Base-by-base conservation (phyloP, 331 rosid genomes). In the Stylosanthes scabra region DNA sequence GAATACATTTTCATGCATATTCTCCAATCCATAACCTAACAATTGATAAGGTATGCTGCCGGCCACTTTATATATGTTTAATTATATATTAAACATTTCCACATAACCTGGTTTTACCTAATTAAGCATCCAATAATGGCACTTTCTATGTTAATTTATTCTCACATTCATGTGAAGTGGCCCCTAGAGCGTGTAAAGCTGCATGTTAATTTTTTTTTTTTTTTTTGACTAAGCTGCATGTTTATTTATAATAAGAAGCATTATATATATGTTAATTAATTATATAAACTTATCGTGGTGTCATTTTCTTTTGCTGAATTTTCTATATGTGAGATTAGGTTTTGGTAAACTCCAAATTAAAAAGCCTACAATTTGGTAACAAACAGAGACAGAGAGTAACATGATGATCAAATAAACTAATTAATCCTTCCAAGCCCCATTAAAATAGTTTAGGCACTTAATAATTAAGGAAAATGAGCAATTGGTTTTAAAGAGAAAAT, bases 241-340 rank as follows among this genome's bases (percentile, higher is more conserved):
- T 14, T 56, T 42, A 56, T 41, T 41, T 40, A 29, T 20, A 20
- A 59, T 59, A 14, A 71, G 67, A 59, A 46, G 76, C 62, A 31
- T 59, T 11, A 11, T 47, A 20, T 1, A 20, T 20, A 20, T 20
- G 61, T 55, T 55, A 7, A 56, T 74, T 65, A 14, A 45, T 44
- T 28, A 28, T 34, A 34, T 6, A 34, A 34, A 34, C 4, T 16
- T 14, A 63, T 63, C n/a, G 7, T 3, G 45, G 63, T 50, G 81
- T 68, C 75, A 76, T 41, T 68, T 68, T 76, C 81, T 62, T 40
- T 40, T n/a, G 65, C 37, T 20, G 45, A 77, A 60, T 77, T 77
- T 68, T 51, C 16, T 16, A n/a, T 5, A 63, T 25, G 50, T 49
- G 59, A 59, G 59, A 59, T 67, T 77, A 51, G 76, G 70, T 77